phyloP scores from a whole-genome alignment of 2,329 filamentous ascomycete species.

The Talaromyces albobiverticillius region DNA sequence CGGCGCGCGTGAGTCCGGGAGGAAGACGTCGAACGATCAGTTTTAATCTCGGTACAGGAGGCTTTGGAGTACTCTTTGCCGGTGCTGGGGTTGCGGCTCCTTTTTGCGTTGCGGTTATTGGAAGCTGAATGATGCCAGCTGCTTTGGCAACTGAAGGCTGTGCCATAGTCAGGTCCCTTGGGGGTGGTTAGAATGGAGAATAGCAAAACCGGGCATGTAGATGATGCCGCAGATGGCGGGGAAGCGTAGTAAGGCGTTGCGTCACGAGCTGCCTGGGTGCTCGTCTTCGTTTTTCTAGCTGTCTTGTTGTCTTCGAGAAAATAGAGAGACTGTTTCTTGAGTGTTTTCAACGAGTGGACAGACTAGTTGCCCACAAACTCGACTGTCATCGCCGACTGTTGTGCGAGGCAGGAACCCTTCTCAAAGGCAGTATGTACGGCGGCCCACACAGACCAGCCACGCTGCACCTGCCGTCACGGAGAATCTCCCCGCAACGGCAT shows the following conservation, averaged over 20 bases:
- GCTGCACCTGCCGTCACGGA: conserved; percentile 1
- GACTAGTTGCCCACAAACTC: not conserved
- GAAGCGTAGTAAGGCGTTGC: not conserved
- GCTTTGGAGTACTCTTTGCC: conserved; percentile 45
- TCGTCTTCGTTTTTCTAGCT: too few relatives aligned
- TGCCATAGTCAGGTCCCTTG: not conserved
- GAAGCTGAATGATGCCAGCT: conserved; percentile 55
- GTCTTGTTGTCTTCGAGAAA: too few relatives aligned
- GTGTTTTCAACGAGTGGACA: not conserved
- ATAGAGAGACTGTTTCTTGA: not conserved
- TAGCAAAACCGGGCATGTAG: not conserved
- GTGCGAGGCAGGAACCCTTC: too few relatives aligned
- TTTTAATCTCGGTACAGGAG: conserved; percentile 68
- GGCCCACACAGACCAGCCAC: not conserved
- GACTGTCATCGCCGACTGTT: too few relatives aligned
- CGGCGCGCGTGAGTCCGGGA: conserved; percentile 75
- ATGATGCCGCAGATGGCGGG: not conserved
- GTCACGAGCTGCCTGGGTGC: not conserved
- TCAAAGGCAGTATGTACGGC: too few relatives aligned
- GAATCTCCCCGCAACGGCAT: conserved; percentile 6
- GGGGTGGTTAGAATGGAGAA: not conserved
- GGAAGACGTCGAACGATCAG: conserved; percentile 80
- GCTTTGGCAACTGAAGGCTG: conserved; percentile 24
- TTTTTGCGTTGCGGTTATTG: conserved; percentile 46
- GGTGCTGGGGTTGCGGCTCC: conserved; percentile 29